Evolutionary conservation across 2,329 filamentous ascomycete species (phyloP).

Genomic region (Monilinia fructigena): DNA sequence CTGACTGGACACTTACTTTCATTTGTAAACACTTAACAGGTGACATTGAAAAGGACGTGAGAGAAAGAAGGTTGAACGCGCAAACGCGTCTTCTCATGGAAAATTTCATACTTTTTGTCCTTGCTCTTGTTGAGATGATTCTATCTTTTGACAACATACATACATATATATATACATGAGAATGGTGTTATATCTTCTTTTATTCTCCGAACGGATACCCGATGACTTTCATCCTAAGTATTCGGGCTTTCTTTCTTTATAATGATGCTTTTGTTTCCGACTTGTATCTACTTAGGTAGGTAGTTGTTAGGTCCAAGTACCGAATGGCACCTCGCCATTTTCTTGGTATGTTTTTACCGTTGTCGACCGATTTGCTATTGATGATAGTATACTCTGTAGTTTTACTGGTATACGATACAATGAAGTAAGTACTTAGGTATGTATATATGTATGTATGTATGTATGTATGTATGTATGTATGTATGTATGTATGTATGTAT

Average conservation of each 20-base stretch:
- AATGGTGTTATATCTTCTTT: neutral
- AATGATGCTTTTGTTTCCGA: neutral
- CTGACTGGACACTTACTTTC: no score
- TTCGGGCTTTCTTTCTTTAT: neutral
- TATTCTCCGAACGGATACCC: neutral
- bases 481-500: no score
- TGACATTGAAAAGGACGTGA: no score
- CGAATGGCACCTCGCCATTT: conserved; percentile 2
- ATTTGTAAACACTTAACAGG: no score
- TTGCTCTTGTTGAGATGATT: neutral
- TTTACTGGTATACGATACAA: no score
- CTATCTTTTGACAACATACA: neutral
- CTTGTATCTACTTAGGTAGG: neutral
- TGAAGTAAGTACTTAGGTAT: no score
- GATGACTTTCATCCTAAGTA: neutral
- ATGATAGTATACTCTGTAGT: no score
- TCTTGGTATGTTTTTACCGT: neutral
- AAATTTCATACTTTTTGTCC: neutral
- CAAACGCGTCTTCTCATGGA: conserved; percentile 1
- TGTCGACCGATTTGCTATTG: neutral
- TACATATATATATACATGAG: neutral
- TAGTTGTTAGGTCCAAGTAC: neutral
- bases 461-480: no score
- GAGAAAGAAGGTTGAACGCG: neutral
- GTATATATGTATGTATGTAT: no score